phyloP scores from a whole-genome alignment of 2,329 filamentous ascomycete species.

The Paraconiothyrium brasiliense region DNA sequence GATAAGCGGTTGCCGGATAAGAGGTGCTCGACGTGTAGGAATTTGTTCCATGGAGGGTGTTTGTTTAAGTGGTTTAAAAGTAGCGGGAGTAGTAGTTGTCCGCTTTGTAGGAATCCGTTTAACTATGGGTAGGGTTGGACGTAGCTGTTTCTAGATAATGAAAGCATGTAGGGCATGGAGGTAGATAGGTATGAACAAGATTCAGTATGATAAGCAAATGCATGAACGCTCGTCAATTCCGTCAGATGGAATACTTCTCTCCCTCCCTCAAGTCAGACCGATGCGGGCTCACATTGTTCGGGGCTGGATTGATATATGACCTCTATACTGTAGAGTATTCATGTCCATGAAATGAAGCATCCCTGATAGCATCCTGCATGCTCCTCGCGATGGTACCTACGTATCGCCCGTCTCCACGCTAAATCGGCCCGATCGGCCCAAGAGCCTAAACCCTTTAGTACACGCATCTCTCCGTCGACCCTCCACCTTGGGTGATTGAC shows the following conservation, averaged over 20 bases:
- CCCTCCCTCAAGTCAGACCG: too few relatives aligned
- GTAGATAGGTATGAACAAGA: too few relatives aligned
- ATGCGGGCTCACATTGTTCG: too few relatives aligned
- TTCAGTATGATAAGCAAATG: too few relatives aligned
- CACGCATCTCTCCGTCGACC: background rate
- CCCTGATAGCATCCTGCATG: too few relatives aligned
- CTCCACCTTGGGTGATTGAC: background rate
- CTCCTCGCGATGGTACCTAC: too few relatives aligned
- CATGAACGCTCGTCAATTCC: too few relatives aligned
- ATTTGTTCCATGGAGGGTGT: slow-evolving; percentile 89
- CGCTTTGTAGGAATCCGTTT: slow-evolving; percentile 90
- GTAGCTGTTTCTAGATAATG: background rate
- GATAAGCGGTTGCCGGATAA: slow-evolving; percentile 94
- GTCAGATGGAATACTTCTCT: too few relatives aligned
- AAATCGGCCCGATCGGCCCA: background rate
- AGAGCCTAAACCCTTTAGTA: too few relatives aligned
- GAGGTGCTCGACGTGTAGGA: slow-evolving; percentile 89
- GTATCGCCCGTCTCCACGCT: background rate
- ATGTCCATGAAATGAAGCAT: too few relatives aligned
- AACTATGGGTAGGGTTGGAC: slow-evolving; percentile 58
- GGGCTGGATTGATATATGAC: too few relatives aligned
- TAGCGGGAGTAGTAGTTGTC: slow-evolving; percentile 90
- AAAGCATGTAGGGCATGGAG: background rate
- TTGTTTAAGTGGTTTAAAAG: slow-evolving; percentile 97
- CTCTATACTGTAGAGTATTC: too few relatives aligned